These are phyloP conservation scores for Cephalotrichum gorgonifer DNA, from an alignment of 2,329 filamentous ascomycete species.

Conservation along the genomic window DNA sequence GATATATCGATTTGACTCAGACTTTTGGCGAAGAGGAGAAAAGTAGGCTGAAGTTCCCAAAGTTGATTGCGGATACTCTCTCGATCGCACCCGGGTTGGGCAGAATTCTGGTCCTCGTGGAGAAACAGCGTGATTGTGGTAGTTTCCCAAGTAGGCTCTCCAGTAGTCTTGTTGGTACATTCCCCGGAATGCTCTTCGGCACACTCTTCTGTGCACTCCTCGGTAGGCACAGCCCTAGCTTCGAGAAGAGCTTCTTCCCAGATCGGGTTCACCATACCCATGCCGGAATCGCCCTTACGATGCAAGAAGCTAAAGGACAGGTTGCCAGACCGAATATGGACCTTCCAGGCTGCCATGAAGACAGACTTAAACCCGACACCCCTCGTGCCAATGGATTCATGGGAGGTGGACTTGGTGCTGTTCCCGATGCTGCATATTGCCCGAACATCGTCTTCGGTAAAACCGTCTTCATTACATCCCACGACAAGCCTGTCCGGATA, in stretches of 20 bases:
- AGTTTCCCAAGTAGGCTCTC: no score
- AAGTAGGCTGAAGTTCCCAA: slow-evolving; percentile 22
- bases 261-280: slow-evolving; percentile 38
- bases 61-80: slow-evolving; percentile 22
- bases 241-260: slow-evolving; percentile 24
- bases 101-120: slow-evolving; percentile 15
- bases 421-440: slow-evolving; percentile 34
- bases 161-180: no score
- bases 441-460: slow-evolving; percentile 25
- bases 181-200: no score
- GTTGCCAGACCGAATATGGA: slow-evolving; percentile 30
- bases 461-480: slow-evolving; percentile 41
- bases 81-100: slow-evolving; percentile 8
- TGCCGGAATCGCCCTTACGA: slow-evolving; percentile 26
- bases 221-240: no score
- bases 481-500: slow-evolving; percentile 25
- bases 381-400: slow-evolving; percentile 38
- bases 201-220: no score
- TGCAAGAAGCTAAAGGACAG: slow-evolving; percentile 34
- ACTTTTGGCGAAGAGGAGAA: slow-evolving; percentile 32
- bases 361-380: slow-evolving; percentile 42
- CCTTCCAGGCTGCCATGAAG: slow-evolving; percentile 33
- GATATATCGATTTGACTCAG: slow-evolving; percentile 19
- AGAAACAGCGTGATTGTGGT: slow-evolving; percentile 28
- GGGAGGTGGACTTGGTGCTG: slow-evolving; percentile 31